phyloP scores from a whole-genome alignment of 176 grass and related monocot species.

The Paspalum notatum region DNA sequence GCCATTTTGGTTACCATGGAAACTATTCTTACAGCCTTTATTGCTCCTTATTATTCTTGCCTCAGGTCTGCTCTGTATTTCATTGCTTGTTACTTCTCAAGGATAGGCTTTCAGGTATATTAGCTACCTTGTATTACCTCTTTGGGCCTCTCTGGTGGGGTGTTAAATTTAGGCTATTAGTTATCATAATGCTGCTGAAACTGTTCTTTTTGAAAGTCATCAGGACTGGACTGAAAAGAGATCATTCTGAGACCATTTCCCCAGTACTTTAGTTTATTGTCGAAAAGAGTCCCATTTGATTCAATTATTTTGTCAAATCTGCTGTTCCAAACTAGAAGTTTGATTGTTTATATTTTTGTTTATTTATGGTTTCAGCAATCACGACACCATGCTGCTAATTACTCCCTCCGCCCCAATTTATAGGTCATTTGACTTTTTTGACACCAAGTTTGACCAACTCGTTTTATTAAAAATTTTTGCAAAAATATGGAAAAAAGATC shows the following conservation, averaged over 20 bases:
- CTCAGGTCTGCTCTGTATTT: constrained; percentile 89
- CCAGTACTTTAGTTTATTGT: constrained; percentile 10
- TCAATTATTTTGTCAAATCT: neutral
- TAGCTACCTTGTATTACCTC: constrained; percentile 39
- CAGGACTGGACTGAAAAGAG: constrained; percentile 2
- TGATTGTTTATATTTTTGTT: neutral
- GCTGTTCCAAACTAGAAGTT: neutral
- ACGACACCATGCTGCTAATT: neutral
- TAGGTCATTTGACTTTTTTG: no score
- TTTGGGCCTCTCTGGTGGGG: neutral
- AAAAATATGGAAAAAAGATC: no score
- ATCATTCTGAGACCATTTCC: constrained; percentile 14
- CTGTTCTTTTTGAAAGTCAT: constrained; percentile 11
- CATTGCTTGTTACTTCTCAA: constrained; percentile 87
- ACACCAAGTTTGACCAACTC: no score
- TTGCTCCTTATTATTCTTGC: constrained; percentile 1
- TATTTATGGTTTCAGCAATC: neutral
- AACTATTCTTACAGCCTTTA: constrained; percentile 41
- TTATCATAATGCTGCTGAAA: neutral
- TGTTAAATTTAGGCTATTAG: constrained; percentile 11
- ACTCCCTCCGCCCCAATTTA: no score
- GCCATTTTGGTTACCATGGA: constrained; percentile 21
- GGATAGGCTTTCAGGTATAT: constrained; percentile 77
- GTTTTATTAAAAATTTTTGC: no score
- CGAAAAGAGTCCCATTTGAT: constrained; percentile 20